Percentiles rank a stretch among this genome's conserved stretches.
Conservation (phyloP, 805 yeast species). For the Cyberlindnera maclurae region DNA sequence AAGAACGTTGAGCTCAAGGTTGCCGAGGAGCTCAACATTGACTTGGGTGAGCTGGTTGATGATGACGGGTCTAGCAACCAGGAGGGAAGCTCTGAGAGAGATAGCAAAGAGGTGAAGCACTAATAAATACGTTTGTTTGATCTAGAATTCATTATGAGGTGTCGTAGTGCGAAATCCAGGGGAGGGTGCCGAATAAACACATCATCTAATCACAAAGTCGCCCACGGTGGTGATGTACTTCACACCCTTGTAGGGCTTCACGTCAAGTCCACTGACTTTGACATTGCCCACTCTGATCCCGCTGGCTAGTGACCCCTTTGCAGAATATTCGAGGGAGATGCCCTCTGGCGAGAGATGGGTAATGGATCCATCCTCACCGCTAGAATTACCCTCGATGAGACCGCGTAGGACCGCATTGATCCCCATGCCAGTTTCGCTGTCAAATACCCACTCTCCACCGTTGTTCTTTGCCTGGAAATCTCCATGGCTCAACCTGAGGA, state of each 20-base stretch:
- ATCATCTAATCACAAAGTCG: slow-evolving; percentile 30
- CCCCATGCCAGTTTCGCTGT: slow-evolving; percentile 52
- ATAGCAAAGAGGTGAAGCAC: background rate
- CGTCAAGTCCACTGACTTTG: slow-evolving; percentile 55
- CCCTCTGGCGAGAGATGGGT: slow-evolving; percentile 32
- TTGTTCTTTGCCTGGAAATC: slow-evolving; percentile 52
- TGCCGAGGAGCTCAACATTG: slow-evolving; percentile 22
- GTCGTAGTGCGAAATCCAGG: too few relatives aligned
- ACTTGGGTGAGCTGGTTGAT: slow-evolving; percentile 7
- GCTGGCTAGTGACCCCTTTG: slow-evolving; percentile 69
- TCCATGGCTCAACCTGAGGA: slow-evolving; percentile 67
- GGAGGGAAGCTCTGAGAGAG: slow-evolving; percentile 1
- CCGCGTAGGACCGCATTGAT: slow-evolving; percentile 65
- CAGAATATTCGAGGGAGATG: slow-evolving; percentile 43
- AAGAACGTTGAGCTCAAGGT: slow-evolving; percentile 59
- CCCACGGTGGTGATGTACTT: slow-evolving; percentile 67
- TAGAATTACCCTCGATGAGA: slow-evolving; percentile 27
- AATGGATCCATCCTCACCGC: background rate
- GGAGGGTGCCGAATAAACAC: too few relatives aligned
- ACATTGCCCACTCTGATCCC: slow-evolving; percentile 64
- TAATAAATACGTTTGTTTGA: background rate
- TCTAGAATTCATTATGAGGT: too few relatives aligned
- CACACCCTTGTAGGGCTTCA: slow-evolving; percentile 86
- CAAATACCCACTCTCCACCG: slow-evolving; percentile 68
- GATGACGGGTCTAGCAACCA: slow-evolving; percentile 7